Evolutionary conservation across 768 basidiomycete genomes (phyloP), one percentile per base, ranked within the genome.

Genomic region (Asterophora parasitica): DNA sequence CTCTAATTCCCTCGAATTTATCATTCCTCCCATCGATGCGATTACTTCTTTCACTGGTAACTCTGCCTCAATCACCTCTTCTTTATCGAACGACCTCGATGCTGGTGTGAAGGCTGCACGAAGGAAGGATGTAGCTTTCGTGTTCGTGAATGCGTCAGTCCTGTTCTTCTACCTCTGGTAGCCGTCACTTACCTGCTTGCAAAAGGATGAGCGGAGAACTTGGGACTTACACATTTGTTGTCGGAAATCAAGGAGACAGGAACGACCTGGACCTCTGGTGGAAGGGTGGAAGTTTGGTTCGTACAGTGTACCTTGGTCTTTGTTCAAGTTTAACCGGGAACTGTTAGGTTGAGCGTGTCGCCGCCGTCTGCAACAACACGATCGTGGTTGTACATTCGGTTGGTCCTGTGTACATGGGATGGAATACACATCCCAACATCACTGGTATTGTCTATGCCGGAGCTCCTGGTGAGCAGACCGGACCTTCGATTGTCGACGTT

Each of bases 371-470:
- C 64, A 77, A 69, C 52, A 90, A 90, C 62, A 90, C 87, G 4
- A 76, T 93, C 44, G 92, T 91, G 19, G 78, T 94, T 12, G 69
- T 87, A 1, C 83, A 92, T 64, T 81, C 81, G 7, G 85, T 90
- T 27, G 91, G 91, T 3, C 83, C 85, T 0, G 76, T 88, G 2
- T 59, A 78, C n/a, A 77, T 92, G 64, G 59, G 73, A 7, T 92
- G 89, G 88, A 81, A 82, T 20, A 73, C 76, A 10, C 76, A 92
- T 51, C 81, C 87, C 2, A 92, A 92, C 51, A 76, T 83, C 54
- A 81, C 81, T 4, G 81, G 71, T 2, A 78, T 83, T n/a, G 57
- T 81, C 10, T 77, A 72, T 47, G 77, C 77, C 8, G 81, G 82
- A 13, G 67, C 66, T 9, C 64, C 69, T 10, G 91, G 91, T 15